Base-by-base conservation (phyloP, 768 basidiomycete genomes). In the Mycena chlorophos region DNA sequence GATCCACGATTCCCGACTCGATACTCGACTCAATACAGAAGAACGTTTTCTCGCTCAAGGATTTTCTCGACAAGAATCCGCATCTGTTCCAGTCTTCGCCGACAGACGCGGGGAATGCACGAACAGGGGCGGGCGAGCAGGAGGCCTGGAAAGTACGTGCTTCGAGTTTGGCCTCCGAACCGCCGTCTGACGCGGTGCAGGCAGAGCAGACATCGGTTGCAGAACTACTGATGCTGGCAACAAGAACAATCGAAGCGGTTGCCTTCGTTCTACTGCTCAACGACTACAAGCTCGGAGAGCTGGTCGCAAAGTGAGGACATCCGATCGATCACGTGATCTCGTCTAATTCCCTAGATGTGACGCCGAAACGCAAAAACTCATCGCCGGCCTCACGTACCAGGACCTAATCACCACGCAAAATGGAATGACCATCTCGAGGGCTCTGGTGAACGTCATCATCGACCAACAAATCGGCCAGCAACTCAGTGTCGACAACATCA, bases 391-490 rank as follows among this genome's bases (percentile, higher is more conserved):
- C 68, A 91, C 90, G 17, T 98, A 91, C 63, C 88, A 94, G 67
- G 89, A 88, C 27, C 77, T 99, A 30, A 84, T 99, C 57, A 94
- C 91, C 19, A 83, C 85, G 31, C 84, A 88, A 66, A 82, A 86
- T 63, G 97, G 97, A 34, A 84, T 94, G 63, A 87, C 86, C n/a
- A 84, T 88, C 22, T 96, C 97, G 8, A 82, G 92, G 61, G 87
- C 87, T 13, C 74, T 99, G 37, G 95, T 98, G 12, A 98, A 96
- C 60, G 87, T 95, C 28, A 84, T 99, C 62, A 98, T 99, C 62
- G 92, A 99, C 70, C 94, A 96, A 67, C 97, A 99, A 69, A 98
- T 98, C 62, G 91, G 91, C 20, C 93, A 96, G 67, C 94, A 98
- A 68, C 91, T 94, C 49, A 94, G 91, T 61, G 94, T 99, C 60